A percentile compares a stretch with the other conserved stretches of the same genome.
Evolutionary conservation across 257 asterid genomes (phyloP).

Genomic region (Solanum tarijense): DNA sequence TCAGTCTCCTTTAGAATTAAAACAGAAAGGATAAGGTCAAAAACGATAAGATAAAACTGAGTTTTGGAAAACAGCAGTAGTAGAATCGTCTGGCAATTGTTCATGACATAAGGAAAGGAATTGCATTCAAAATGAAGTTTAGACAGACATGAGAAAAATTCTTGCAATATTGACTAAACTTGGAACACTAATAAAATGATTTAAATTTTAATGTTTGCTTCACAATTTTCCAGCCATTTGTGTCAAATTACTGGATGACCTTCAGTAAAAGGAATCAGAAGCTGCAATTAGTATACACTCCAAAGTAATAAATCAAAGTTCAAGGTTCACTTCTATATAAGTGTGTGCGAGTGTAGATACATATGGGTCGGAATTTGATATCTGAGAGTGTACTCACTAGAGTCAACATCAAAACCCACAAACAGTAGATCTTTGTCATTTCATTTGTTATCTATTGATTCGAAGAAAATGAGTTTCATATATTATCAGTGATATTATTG

Average conservation of each 20-base stretch:
- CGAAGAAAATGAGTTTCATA: neutral
- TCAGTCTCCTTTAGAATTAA: neutral
- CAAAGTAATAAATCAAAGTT: neutral
- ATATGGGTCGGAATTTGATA: neutral
- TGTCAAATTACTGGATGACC: neutral
- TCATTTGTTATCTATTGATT: neutral
- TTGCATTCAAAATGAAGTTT: neutral
- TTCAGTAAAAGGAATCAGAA: neutral
- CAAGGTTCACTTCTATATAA: neutral
- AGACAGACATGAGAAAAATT: neutral
- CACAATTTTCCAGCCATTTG: neutral
- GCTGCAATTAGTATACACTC: neutral
- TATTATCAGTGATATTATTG: constrained; percentile 5
- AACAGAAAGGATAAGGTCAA: neutral
- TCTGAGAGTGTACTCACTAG: neutral
- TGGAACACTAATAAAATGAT: neutral
- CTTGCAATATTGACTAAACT: neutral
- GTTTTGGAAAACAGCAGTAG: neutral
- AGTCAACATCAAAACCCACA: neutral
- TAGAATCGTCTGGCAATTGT: neutral
- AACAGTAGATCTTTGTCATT: neutral
- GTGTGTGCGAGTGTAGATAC: neutral
- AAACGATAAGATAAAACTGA: neutral
- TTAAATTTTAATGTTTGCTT: neutral
- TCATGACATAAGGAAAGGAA: neutral